Percentiles rank a stretch among this genome's conserved stretches.
Evolutionary conservation across 2,329 filamentous ascomycete genomes (phyloP).

Genomic region (Diaporthe caulivora): DNA sequence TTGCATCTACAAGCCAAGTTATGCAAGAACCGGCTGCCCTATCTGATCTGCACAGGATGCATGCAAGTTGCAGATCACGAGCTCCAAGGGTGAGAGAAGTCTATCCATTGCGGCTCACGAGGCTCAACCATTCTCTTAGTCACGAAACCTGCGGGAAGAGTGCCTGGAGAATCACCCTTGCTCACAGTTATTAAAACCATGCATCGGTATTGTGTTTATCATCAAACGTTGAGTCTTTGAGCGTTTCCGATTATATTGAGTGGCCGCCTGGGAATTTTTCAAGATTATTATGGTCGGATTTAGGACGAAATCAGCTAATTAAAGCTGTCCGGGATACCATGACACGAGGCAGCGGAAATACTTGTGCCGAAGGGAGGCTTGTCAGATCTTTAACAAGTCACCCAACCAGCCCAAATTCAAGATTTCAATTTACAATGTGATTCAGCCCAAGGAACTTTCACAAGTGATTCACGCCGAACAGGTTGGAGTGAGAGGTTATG

Average conservation of each 20-base stretch:
- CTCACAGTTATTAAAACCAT: too few relatives aligned
- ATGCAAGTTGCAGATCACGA: background rate
- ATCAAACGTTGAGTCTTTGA: too few relatives aligned
- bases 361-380: background rate
- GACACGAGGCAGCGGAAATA: background rate
- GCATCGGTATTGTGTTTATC: too few relatives aligned
- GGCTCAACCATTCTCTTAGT: background rate
- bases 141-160: background rate
- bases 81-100: background rate
- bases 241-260: too few relatives aligned
- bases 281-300: too few relatives aligned
- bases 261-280: too few relatives aligned
- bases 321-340: background rate
- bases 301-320: too few relatives aligned
- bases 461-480: too few relatives aligned
- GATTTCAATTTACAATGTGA: background rate
- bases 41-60: conserved; percentile 7
- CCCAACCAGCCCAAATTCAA: too few relatives aligned
- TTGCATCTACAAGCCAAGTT: background rate
- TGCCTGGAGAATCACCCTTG: too few relatives aligned
- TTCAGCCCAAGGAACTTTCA: background rate
- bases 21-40: background rate
- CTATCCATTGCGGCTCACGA: background rate
- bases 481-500: background rate
- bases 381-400: background rate